A percentile compares a stretch with the other conserved stretches of the same genome.
Conservation (phyloP, 2,329 filamentous ascomycete genomes). For the Exophiala dermatitidis region DNA sequence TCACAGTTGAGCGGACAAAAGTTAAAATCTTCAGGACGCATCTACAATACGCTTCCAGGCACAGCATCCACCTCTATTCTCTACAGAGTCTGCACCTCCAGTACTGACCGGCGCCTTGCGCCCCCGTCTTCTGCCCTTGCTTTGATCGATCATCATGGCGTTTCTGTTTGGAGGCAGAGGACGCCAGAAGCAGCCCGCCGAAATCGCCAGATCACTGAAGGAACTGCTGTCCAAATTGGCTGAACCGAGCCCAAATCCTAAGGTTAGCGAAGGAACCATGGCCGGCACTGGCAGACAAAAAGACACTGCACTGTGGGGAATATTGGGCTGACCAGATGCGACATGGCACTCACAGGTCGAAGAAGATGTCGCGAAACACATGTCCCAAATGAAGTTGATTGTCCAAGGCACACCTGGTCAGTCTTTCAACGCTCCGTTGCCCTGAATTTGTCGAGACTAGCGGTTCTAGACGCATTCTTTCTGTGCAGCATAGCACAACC, state of each 20-base stretch:
- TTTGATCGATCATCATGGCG: constrained; percentile 47
- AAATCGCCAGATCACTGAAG: constrained; percentile 57
- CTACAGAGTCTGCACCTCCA: neutral
- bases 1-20: too few species aligned
- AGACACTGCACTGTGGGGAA: too few species aligned
- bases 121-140: neutral
- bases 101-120: neutral
- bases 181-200: constrained; percentile 54
- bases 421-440: constrained; percentile 21
- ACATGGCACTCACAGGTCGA: constrained; percentile 7
- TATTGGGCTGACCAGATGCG: too few species aligned
- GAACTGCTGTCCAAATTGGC: constrained; percentile 57
- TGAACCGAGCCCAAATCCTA: constrained; percentile 49
- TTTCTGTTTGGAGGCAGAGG: constrained; percentile 59
- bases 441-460: too few species aligned
- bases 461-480: too few species aligned
- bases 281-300: neutral
- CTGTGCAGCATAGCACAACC: too few species aligned
- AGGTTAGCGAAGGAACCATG: constrained; percentile 40
- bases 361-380: constrained; percentile 55
- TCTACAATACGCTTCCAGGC: neutral
- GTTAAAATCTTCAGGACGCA: neutral
- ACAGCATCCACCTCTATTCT: neutral
- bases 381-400: constrained; percentile 84
- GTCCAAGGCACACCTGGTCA: constrained; percentile 88